Conservation (phyloP, 352 stramenopile genomes). For the Thraustochytrium sp. region DNA sequence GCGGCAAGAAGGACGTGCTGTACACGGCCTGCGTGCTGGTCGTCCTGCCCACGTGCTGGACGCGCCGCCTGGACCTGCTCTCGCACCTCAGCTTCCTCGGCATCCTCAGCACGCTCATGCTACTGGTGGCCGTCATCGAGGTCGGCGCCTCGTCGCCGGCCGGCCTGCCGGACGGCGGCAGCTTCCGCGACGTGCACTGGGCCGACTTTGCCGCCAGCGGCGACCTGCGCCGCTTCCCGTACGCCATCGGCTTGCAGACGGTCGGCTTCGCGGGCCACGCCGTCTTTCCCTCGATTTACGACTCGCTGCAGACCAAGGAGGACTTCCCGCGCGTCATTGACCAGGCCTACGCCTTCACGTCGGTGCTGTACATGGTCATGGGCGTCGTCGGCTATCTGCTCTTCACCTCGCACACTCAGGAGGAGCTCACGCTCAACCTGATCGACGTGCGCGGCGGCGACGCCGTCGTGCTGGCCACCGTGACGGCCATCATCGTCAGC, state of each 20-base stretch:
- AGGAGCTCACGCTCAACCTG: constrained; percentile 55
- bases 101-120: constrained; percentile 72
- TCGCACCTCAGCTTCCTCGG: constrained; percentile 74
- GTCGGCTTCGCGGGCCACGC: constrained; percentile 75
- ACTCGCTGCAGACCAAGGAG: constrained; percentile 62
- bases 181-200: constrained; percentile 60
- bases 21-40: constrained; percentile 17
- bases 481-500: constrained; percentile 74
- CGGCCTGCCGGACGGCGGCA: constrained; percentile 56
- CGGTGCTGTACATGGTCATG: constrained; percentile 65
- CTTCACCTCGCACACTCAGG: constrained; percentile 67
- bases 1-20: not conserved
- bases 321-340: constrained; percentile 66
- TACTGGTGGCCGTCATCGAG: constrained; percentile 67
- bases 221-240: not conserved
- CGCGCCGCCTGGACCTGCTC: constrained; percentile 67
- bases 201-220: not conserved
- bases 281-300: constrained; percentile 78
- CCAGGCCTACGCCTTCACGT: constrained; percentile 66
- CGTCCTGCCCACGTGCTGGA: constrained; percentile 71
- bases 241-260: constrained; percentile 73
- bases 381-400: constrained; percentile 71
- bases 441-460: not conserved
- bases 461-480: constrained; percentile 57
- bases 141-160: constrained; percentile 55